Evolutionary conservation across 768 basidiomycete genomes (phyloP), one percentile per base, ranked within the genome.

Genomic region (Lactifluus rugatus): DNA sequence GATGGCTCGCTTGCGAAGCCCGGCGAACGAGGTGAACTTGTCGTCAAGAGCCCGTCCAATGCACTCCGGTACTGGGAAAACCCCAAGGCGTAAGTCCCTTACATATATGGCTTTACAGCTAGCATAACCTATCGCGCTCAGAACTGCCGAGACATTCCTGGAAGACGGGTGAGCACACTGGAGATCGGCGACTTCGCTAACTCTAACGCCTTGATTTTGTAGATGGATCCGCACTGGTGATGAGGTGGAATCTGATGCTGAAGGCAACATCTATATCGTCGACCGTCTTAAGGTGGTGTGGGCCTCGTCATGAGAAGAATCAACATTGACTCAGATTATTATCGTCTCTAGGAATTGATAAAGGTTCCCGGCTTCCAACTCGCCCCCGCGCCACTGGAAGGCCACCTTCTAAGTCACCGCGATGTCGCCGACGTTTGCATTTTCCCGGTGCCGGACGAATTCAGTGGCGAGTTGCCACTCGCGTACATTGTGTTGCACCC

Each of bases 311-410:
- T 10, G 5, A 25, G 42, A n/a, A n/a, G 21, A 17, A 21, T 50
- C 56, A n/a, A n/a, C n/a, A n/a, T n/a, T n/a, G 26, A 28, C 62
- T 66, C 72, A 70, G 28, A 56, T 34, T 36, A 19, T 14, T 32
- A 14, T 46, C 21, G 21, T 23, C 23, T 21, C 36, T 54, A 83
- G 81, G 83, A 85, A 68, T 74, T 85, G 36, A 72, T 86, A 65
- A 86, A 87, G 71, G 81, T 84, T 39, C 76, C 71, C 65, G 85
- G 86, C 5, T 84, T 83, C 68, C 85, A 88, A 66, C 85, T 87
- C 1, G 83, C 86, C 1, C 86, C 85, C 1, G 84, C 86, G 2
- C 84, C 85, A 62, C 72, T 87, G 7, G 85, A 87, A 64, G 85
- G 79, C 21, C 82, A 82, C 58, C 66, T 85, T 28, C 68, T 84